Base-by-base conservation (phyloP, 352 stramenopile species). In the Globisporangium splendens region DNA sequence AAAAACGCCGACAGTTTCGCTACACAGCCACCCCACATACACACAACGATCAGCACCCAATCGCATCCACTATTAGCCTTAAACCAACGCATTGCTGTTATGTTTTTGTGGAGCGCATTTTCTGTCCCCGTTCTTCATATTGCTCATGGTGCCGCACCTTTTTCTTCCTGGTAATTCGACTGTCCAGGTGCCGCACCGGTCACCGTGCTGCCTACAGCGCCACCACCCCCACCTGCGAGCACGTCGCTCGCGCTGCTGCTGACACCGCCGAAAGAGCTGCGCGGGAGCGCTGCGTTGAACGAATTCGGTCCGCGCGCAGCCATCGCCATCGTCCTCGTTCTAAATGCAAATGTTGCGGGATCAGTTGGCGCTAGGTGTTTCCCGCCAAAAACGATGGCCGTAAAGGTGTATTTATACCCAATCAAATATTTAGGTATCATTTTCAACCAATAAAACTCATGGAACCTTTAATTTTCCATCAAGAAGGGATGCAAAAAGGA, bases 1-100 rank as follows among this genome's bases (percentile, higher is more conserved):
- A 95, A 61, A 63, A 95, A 95, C 18, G 74, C 59, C n/a, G 73
- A 62, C 60, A 81, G 92, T 71, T 92, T 95, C 12, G 74, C 85
- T 94, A 44, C 48, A 63, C 15, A 35, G 2, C 28, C 39, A 62
- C 21, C 21, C 44, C 3, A 8, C 18, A 31, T 15, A 28, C 11
- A 35, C 21, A 46, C 20, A 51, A 6, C 28, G 1, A 50, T 31
- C 24, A 31, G 24, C 24, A 31, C 24, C 5, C 24, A 31, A 31
- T 31, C 5, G 24, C 24, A 31, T 31, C 24, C 24, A 5, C 24
- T 31, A 6, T 6, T 31, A 31, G 2, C 2, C 24, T 31, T 2
- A 31, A 31, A 5, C 24, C 24, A n/a, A n/a, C n/a, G n/a, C n/a
- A n/a, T n/a, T n/a, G n/a, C n/a, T n/a, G n/a, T n/a, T n/a, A n/a